Evolutionary conservation across 371 early-diverging fungal species (phyloP).

Genomic region (Syncephalastrum contaminatum): DNA sequence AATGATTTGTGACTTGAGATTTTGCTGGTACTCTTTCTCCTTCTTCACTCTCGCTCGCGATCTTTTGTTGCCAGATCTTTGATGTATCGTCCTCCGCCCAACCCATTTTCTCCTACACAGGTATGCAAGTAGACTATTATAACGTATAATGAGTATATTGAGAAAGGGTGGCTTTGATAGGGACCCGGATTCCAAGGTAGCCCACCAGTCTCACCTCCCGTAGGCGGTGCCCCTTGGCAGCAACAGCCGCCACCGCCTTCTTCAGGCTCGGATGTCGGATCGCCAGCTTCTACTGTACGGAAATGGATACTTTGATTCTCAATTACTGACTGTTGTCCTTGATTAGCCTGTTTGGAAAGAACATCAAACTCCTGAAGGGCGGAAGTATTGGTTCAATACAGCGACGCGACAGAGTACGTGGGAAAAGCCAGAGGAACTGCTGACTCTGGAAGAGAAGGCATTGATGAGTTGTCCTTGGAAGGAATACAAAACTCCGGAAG

Average conservation of each 20-base stretch:
- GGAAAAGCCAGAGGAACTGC: slow-evolving; percentile 94
- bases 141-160: no score
- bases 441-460: slow-evolving; percentile 79
- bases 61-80: no score
- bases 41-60: no score
- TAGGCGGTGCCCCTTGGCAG: slow-evolving; percentile 27
- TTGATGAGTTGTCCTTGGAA: slow-evolving; percentile 79
- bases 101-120: no score
- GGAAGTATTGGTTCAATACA: slow-evolving; percentile 84
- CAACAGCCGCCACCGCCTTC: slow-evolving; percentile 12
- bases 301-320: no score
- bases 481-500: slow-evolving; percentile 81
- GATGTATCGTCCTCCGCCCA: no score
- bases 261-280: slow-evolving; percentile 12
- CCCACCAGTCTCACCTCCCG: slow-evolving; percentile 11
- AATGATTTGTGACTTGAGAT: no score
- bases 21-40: no score
- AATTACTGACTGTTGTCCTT: slow-evolving; percentile 1
- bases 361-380: slow-evolving; percentile 77
- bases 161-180: neutral
- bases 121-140: no score
- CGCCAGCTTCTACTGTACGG: slow-evolving; percentile 1
- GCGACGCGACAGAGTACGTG: slow-evolving; percentile 81
- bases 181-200: slow-evolving; percentile 13
- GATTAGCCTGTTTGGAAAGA: slow-evolving; percentile 65